Evolutionary conservation across 129 eudicot genomes (phyloP), one percentile per base, ranked within the genome.

Genomic region (Flaveria robusta): DNA sequence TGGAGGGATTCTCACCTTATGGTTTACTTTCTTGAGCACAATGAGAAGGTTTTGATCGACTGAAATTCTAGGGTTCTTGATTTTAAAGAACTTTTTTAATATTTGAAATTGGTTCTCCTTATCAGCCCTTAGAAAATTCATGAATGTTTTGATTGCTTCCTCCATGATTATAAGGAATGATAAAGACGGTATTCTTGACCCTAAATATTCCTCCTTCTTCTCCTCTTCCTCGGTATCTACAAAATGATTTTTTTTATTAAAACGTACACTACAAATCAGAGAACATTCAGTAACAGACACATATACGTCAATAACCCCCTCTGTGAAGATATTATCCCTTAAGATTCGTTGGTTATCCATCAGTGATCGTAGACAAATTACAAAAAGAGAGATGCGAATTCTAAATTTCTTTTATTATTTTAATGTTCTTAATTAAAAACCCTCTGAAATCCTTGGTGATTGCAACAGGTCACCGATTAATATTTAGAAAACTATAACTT

Each of bases 121-220:
- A 66, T 95, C 99, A 73, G 92, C 97, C 84, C 77, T 89, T 18
- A 95, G 89, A 84, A 95, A 95, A 72, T 79, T 80, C 99, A 89
- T 91, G 82, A 95, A 95, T 49, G 97, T 95, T 74, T 81, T 88
- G 46, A 95, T 95, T 76, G 93, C 77, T 78, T 89, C 99, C 82
- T 89, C 99, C 88, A 95, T 85, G 47, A 91, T 89, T 16, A 22
- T 45, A 16, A 91, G 86, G 62, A 95, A 95, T 58, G 90, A 76
- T 52, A 66, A 82, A 37, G 99, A 95, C 4, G 89, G 72, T 10
- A 95, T 95, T 87, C 96, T 89, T 64, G 96, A 84, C 6, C 89
- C 76, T n/a, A 74, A 68, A 63, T 83, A 75, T 77, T 82, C 92
- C 8, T 85, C 90, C 58, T 50, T 79, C 76, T 86, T 87, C 39